Evolutionary conservation across 2,329 filamentous ascomycete genomes (phyloP).

Genomic region (Cercospora sp.): DNA sequence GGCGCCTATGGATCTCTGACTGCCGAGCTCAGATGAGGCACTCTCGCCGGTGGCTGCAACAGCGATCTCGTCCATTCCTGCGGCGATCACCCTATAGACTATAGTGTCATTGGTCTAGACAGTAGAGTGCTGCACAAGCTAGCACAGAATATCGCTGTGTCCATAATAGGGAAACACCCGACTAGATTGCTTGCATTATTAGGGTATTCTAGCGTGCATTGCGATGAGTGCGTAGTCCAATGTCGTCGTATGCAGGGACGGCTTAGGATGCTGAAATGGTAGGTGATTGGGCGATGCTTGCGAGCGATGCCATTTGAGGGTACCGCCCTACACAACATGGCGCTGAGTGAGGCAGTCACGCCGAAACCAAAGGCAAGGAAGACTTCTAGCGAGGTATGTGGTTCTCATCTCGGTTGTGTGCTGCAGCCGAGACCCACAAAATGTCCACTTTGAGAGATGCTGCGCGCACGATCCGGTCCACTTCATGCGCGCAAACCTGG

Average conservation of each 20-base stretch:
- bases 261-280: neutral
- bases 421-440: slow-evolving; percentile 1
- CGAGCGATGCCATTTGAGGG: too few species aligned
- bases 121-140: neutral
- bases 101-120: neutral
- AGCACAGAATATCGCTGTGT: neutral
- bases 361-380: neutral
- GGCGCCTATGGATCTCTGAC: neutral
- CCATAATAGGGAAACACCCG: neutral
- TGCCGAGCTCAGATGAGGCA: neutral
- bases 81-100: neutral
- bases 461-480: neutral
- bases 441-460: neutral
- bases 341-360: neutral
- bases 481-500: neutral
- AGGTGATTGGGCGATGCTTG: neutral
- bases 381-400: neutral
- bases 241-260: neutral
- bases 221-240: neutral
- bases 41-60: neutral
- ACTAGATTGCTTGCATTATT: neutral
- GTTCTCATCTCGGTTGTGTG: neutral
- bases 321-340: neutral
- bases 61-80: neutral
- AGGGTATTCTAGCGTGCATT: neutral